These are phyloP conservation scores for Xylaria scruposa DNA, from an alignment of 495 filamentous ascomycete genomes.

Conservation along the genomic window DNA sequence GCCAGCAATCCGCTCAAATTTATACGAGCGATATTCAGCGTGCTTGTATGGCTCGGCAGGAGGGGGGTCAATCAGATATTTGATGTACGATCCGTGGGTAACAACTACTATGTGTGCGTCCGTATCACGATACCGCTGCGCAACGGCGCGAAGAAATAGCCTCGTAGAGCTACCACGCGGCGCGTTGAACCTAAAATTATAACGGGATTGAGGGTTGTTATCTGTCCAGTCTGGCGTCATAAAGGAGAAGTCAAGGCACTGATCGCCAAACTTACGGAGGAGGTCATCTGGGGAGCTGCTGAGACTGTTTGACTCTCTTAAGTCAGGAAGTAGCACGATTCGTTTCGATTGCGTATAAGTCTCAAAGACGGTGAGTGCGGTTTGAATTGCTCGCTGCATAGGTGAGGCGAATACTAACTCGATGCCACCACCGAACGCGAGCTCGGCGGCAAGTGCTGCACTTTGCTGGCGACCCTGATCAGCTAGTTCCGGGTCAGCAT, in stretches of 20 bases:
- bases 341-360: background rate
- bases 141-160: background rate
- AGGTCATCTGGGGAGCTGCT: background rate
- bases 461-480: background rate
- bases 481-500: background rate
- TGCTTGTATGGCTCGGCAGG: background rate
- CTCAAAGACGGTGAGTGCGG: background rate
- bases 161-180: background rate
- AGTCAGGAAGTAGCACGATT: background rate
- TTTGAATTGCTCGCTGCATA: constrained; percentile 11
- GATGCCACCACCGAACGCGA: background rate
- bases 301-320: background rate
- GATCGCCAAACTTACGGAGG: background rate
- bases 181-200: no score
- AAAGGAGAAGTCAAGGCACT: background rate
- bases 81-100: background rate
- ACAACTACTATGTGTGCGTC: background rate
- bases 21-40: background rate
- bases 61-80: background rate
- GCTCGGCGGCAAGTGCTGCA: background rate
- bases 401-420: background rate
- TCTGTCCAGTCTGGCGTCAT: background rate
- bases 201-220: background rate
- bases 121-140: background rate
- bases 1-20: background rate